phyloP scores from a whole-genome alignment of 805 yeast species.

The Hanseniaspora jakobsenii region DNA sequence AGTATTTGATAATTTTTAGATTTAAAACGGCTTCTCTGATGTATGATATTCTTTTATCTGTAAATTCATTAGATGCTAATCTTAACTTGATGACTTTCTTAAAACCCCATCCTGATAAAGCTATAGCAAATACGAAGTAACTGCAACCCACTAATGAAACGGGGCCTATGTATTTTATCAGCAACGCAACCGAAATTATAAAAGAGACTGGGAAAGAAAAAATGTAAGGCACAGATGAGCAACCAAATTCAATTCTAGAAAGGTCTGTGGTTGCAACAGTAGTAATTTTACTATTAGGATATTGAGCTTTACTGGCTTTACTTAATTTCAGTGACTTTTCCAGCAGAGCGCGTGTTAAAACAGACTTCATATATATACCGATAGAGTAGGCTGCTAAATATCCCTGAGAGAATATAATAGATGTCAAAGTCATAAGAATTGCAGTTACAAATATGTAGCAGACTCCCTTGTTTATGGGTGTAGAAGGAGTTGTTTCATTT shows the following conservation, averaged over 20 bases:
- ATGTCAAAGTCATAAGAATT: slow-evolving; percentile 38
- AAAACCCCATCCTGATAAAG: slow-evolving; percentile 36
- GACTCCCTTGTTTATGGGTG: slow-evolving; percentile 43
- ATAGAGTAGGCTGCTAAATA: slow-evolving; percentile 49
- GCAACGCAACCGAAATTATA: slow-evolving; percentile 49
- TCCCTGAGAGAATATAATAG: slow-evolving; percentile 45
- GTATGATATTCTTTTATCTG: slow-evolving; percentile 64
- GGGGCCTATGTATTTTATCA: slow-evolving; percentile 59
- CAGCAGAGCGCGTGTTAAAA: slow-evolving; percentile 56
- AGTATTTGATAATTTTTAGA: slow-evolving; percentile 73
- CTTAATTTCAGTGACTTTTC: slow-evolving; percentile 55
- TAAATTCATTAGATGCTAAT: slow-evolving; percentile 43
- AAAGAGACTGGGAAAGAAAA: slow-evolving; percentile 54
- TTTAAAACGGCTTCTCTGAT: slow-evolving; percentile 70
- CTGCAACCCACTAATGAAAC: slow-evolving; percentile 62
- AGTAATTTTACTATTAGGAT: slow-evolving; percentile 59
- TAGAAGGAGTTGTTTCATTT: slow-evolving; percentile 22
- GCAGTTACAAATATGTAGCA: slow-evolving; percentile 68
- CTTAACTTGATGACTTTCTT: slow-evolving; percentile 45
- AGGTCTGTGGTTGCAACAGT: slow-evolving; percentile 72
- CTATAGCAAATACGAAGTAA: slow-evolving; percentile 34
- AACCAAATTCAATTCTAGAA: slow-evolving; percentile 65
- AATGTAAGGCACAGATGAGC: slow-evolving; percentile 55
- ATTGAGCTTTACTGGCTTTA: slow-evolving; percentile 44
- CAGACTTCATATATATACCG: slow-evolving; percentile 62